A percentile compares a stretch with the other conserved stretches of the same genome.
phyloP scores from a whole-genome alignment of 306 rosid species.

The Prunus salicina region DNA sequence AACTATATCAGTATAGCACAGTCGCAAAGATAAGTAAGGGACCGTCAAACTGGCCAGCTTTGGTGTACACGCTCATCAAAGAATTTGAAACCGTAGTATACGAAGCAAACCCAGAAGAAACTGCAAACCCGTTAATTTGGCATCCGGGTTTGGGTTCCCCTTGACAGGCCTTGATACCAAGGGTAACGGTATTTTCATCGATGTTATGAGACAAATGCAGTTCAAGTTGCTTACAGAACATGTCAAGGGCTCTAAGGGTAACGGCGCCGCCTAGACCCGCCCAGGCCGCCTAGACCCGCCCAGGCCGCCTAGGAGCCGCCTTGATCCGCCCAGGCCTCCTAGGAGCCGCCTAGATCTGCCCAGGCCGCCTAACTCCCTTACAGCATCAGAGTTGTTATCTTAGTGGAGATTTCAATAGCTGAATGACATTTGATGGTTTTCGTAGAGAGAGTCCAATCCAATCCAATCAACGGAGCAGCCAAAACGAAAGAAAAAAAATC shows the following conservation, averaged over 20 bases:
- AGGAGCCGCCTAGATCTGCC: too few species aligned
- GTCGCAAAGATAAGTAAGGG: constrained; percentile 52
- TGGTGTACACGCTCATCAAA: constrained; percentile 73
- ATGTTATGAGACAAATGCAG: constrained; percentile 23
- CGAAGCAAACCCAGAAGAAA: constrained; percentile 49
- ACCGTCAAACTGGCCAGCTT: constrained; percentile 42
- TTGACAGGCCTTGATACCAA: constrained; percentile 74
- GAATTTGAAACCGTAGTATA: constrained; percentile 55
- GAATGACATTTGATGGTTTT: too few species aligned
- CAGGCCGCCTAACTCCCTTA: too few species aligned
- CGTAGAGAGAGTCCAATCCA: too few species aligned
- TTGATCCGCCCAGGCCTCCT: too few species aligned
- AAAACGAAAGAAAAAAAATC: too few species aligned
- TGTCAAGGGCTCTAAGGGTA: constrained; percentile 37
- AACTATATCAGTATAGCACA: constrained; percentile 52
- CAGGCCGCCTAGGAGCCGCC: too few species aligned
- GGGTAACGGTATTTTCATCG: constrained; percentile 48
- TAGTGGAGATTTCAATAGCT: too few species aligned
- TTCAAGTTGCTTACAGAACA: constrained; percentile 42
- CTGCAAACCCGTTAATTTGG: constrained; percentile 54
- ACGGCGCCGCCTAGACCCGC: too few species aligned
- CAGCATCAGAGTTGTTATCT: too few species aligned
- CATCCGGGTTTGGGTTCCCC: constrained; percentile 45
- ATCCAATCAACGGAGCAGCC: too few species aligned
- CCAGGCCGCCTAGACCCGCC: too few species aligned